These are phyloP conservation scores for Salvia hispanica DNA, from an alignment of 257 asterid genomes.

Conservation along the genomic window DNA sequence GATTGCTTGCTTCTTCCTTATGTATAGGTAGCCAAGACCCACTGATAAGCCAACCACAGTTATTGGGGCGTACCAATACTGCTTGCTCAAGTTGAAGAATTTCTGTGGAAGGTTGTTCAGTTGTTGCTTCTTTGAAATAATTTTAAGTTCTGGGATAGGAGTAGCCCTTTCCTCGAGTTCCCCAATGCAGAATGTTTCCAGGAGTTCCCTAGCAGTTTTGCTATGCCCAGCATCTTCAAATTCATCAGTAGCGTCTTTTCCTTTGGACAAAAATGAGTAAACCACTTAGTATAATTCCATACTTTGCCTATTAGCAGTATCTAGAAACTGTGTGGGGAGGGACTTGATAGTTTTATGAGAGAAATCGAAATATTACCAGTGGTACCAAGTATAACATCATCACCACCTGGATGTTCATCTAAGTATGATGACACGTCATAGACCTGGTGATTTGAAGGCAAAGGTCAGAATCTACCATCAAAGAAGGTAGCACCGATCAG, in stretches of 20 bases:
- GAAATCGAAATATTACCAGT: slow-evolving; percentile 48
- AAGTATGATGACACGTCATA: slow-evolving; percentile 83
- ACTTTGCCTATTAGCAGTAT: background rate
- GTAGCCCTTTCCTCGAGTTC: slow-evolving; percentile 64
- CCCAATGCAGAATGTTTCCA: slow-evolving; percentile 83
- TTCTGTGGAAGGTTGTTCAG: slow-evolving; percentile 33
- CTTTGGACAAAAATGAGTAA: slow-evolving; percentile 34
- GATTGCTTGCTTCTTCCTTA: slow-evolving; percentile 54
- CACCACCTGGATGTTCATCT: slow-evolving; percentile 99
- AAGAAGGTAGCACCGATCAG: background rate
- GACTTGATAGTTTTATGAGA: background rate
- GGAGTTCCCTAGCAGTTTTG: slow-evolving; percentile 71
- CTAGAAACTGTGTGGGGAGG: background rate
- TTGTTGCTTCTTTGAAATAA: slow-evolving; percentile 44
- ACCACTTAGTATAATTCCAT: slow-evolving; percentile 10
- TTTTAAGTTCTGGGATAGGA: slow-evolving; percentile 60
- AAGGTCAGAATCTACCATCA: slow-evolving; percentile 3
- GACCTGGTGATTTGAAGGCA: slow-evolving; percentile 56
- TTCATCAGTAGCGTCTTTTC: slow-evolving; percentile 91
- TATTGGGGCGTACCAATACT: slow-evolving; percentile 68
- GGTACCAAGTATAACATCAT: slow-evolving; percentile 66
- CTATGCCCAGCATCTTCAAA: slow-evolving; percentile 98
- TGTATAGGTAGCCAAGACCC: slow-evolving; percentile 50
- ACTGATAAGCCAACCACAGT: slow-evolving; percentile 62
- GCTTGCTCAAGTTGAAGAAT: slow-evolving; percentile 52